Evolutionary conservation across 192 early-diverging fungal genomes (phyloP), one percentile per base, ranked within the genome.

Genomic region (Endogone sp.): DNA sequence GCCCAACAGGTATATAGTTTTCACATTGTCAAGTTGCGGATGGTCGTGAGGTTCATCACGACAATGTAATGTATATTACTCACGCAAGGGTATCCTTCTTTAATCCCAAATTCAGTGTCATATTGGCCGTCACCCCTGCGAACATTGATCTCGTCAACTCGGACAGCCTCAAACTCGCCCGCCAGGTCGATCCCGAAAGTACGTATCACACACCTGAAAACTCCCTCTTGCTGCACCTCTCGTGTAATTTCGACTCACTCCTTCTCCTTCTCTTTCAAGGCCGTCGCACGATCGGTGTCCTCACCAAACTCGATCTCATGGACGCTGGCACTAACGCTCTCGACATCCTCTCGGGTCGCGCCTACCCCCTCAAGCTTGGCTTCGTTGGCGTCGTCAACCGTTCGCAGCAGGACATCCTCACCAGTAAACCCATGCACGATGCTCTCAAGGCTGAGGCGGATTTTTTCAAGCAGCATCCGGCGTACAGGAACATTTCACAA

Each of bases 261-360:
- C 11, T 16, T 16, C 63, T 57, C 22, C 32, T 57, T 21, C 6
- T 24, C 59, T 54, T n/a, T n/a, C 57, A n/a, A 78, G 76, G 76
- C 25, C 72, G 70, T 68, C 85, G 92, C 62, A 93, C 92, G 4
- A 83, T 93, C 37, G 92, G 92, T 24, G 89, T 93, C 8, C 75
- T 93, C 63, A 92, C 92, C 55, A 93, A 93, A 78, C 82, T 93
- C 63, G 92, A 93, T 80, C 71, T 93, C 68, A 93, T 93, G 92
- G 92, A 93, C 70, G 85, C 86, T 57, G 92, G 92, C 61, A 93
- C 91, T 44, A 90, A 91, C 65, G 90, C 92, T 32, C 76, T 93
- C 29, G 92, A 93, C 56, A 89, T 91, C 32, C 83, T 93, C 25
- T 84, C 90, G 0, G 92, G 92, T 29, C 79, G 89, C 31, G 88